These are phyloP conservation scores for Penicillium rolfsii DNA, from an alignment of 2,329 filamentous ascomycete genomes.

Conservation along the genomic window DNA sequence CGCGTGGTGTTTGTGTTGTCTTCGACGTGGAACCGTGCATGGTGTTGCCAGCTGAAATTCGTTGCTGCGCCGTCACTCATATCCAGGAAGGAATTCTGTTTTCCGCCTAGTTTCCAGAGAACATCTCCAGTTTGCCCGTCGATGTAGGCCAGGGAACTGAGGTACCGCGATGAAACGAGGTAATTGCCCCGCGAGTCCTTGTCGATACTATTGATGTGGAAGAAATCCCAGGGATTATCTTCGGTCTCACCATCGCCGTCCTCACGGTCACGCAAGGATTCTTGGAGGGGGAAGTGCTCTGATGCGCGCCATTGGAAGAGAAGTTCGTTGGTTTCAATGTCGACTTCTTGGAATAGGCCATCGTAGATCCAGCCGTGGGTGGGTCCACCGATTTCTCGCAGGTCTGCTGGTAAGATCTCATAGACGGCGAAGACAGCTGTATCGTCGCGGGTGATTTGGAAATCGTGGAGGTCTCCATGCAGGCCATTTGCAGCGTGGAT, in stretches of 20 bases:
- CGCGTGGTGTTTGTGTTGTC: constrained; percentile 21
- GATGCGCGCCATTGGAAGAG: constrained; percentile 54
- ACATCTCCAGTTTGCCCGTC: constrained; percentile 50
- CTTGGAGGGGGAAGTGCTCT: constrained; percentile 45
- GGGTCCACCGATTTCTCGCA: constrained; percentile 42
- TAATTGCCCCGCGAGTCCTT: constrained; percentile 53
- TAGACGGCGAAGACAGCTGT: constrained; percentile 51
- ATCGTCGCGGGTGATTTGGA: constrained; percentile 47
- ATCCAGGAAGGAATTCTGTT: constrained; percentile 48
- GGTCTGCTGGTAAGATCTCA: constrained; percentile 42
- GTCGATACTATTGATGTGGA: constrained; percentile 60
- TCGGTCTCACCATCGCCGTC: constrained; percentile 20
- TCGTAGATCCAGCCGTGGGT: constrained; percentile 47
- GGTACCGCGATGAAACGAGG: constrained; percentile 48
- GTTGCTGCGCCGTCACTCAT: constrained; percentile 49
- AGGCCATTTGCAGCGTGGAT: constrained; percentile 44
- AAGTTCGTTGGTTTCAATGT: constrained; percentile 49
- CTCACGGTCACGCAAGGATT: constrained; percentile 27
- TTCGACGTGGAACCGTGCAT: constrained; percentile 50
- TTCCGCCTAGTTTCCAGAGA: constrained; percentile 58
- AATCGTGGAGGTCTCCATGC: constrained; percentile 49
- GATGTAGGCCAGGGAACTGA: constrained; percentile 45
- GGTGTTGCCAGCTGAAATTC: constrained; percentile 57
- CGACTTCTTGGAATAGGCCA: constrained; percentile 51
- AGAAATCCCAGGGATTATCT: constrained; percentile 54